Evolutionary conservation across 306 rosid genomes (phyloP), one percentile per base, ranked within the genome.

Genomic region (Lagenaria siceraria): DNA sequence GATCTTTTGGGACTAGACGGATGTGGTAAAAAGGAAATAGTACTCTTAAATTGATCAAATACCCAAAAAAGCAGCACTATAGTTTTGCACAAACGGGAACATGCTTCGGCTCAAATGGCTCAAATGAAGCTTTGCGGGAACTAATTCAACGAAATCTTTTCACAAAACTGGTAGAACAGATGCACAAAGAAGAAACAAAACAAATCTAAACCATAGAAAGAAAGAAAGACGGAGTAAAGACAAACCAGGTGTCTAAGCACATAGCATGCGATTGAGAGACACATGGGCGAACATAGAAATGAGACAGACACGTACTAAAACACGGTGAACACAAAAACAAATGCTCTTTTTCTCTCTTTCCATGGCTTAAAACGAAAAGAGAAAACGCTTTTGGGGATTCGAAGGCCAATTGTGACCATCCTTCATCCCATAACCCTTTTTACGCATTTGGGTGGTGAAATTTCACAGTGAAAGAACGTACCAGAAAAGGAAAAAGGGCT

Each of bases 191-290:
- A 52, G 68, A 52, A 65, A 71, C 38, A 78, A 60, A 63, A 55
- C 48, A 55, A 60, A 73, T 49, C 52, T 8, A 46, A 43, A 38
- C 22, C 76, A 72, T 29, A 1, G 33, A 25, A 42, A 46, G 38
- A 15, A 51, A 21, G 49, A 80, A 24, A 48, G 18, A 82, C 79
- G 31, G 49, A 42, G 35, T 22, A 31, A 68, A 13, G 75, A 69
- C 38, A 43, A 24, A 48, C 75, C 75, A 81, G 80, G 79, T 82
- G 83, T 80, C 77, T 68, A 74, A 75, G 81, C 11, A 72, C 42
- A 82, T 77, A 84, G 75, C 71, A 81, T 75, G 7, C 15, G 75
- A 76, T 73, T 68, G 64, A 78, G 21, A 59, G 76, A 80, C 87
- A 85, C 81, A 61, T 52, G 43, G 78, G 77, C 60, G 64, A 69